A percentile compares a stretch with the other conserved stretches of the same genome.
Conservation (phyloP, 139 green algal species). For the Chlamydomonas schloesseri region DNA sequence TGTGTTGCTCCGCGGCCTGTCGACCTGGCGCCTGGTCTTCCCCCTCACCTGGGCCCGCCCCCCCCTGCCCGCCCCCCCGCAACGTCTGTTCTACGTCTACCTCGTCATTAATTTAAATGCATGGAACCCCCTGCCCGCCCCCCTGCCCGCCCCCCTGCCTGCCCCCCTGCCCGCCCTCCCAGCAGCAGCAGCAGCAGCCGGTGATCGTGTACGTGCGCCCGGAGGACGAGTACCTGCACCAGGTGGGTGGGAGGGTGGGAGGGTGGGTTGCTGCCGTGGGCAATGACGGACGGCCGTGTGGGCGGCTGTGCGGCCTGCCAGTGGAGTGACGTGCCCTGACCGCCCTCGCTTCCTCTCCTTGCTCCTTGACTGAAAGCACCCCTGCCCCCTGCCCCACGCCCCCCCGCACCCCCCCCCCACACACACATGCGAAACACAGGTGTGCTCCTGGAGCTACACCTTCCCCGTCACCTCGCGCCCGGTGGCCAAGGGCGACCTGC, state of each 20-base stretch:
- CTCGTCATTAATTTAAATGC: too few species aligned
- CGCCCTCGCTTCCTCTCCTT: background rate
- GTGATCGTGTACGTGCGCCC: conserved; percentile 83
- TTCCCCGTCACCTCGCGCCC: conserved; percentile 74
- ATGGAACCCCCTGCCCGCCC: too few species aligned
- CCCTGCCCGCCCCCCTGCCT: too few species aligned
- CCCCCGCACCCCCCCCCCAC: background rate
- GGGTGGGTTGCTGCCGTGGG: background rate
- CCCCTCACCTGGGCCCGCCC: too few species aligned
- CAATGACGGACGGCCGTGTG: background rate
- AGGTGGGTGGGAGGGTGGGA: conserved; percentile 29
- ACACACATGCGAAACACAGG: background rate
- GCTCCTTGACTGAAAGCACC: background rate
- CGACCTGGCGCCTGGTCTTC: too few species aligned
- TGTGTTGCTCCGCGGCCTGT: too few species aligned
- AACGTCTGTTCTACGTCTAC: too few species aligned
- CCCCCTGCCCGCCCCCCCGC: too few species aligned
- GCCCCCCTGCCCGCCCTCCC: too few species aligned
- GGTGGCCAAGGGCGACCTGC: conserved; percentile 71
- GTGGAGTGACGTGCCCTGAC: background rate
- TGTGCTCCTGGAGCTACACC: conserved; percentile 70
- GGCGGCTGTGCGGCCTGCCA: too few species aligned
- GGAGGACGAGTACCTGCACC: conserved; percentile 91
- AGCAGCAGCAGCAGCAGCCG: too few species aligned
- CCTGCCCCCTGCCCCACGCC: background rate